These are phyloP conservation scores for Biscogniauxia marginata DNA, from an alignment of 2,329 filamentous ascomycete genomes.

Conservation along the genomic window DNA sequence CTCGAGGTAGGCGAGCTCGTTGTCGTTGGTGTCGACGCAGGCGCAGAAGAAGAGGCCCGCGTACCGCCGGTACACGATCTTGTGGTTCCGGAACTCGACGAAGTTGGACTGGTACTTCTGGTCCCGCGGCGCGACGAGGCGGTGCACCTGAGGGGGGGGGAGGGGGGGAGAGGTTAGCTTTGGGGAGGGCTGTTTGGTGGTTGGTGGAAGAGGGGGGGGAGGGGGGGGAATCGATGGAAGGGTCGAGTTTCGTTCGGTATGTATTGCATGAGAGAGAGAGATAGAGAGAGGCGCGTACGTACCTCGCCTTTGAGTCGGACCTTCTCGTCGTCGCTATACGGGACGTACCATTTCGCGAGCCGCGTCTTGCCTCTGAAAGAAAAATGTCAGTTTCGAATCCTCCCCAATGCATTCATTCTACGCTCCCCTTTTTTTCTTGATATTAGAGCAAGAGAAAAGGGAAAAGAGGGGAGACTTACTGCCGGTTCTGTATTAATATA, in stretches of 20 bases:
- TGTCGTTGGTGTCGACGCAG: constrained; percentile 98
- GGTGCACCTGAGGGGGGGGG: constrained; percentile 69
- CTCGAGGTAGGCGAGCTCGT: constrained; percentile 94
- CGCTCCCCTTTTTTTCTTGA: neutral
- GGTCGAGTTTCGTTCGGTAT: too few species aligned
- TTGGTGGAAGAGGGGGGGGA: neutral
- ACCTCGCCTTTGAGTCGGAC: constrained; percentile 98
- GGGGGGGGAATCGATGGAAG: neutral
- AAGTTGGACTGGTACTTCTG: constrained; percentile 99
- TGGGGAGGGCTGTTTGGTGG: constrained; percentile 1
- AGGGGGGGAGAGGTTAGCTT: constrained; percentile 1
- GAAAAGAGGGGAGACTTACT: constrained; percentile 29
- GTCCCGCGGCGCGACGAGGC: constrained; percentile 93
- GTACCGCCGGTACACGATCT: constrained; percentile 96
- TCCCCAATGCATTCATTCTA: neutral
- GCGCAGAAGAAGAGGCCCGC: constrained; percentile 99
- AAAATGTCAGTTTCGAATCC: neutral
- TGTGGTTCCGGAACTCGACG: constrained; percentile 92
- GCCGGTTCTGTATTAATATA: constrained; percentile 43
- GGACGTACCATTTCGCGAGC: constrained; percentile 97
- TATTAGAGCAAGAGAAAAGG: neutral
- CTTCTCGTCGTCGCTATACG: constrained; percentile 98
- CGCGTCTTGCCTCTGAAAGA: constrained; percentile 85
- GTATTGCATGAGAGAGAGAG: constrained; percentile 2
- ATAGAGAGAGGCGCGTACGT: constrained; percentile 24